Percentiles rank a stretch among this genome's conserved stretches.
Evolutionary conservation across 192 early-diverging fungal genomes (phyloP).

Genomic region (Paraglomus occultum): DNA sequence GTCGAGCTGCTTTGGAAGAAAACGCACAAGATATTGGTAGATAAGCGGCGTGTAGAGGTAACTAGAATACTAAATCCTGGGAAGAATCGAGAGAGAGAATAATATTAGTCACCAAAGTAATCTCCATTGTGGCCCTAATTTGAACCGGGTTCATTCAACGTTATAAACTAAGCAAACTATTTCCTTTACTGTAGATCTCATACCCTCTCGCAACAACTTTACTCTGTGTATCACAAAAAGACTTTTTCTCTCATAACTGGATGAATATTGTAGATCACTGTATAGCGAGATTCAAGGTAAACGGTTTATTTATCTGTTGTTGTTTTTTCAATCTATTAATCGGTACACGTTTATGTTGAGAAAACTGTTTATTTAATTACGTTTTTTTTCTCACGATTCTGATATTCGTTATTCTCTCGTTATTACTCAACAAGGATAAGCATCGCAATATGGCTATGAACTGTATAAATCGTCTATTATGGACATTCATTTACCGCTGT

Average conservation of each 20-base stretch:
- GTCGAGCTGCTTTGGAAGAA: constrained; percentile 85
- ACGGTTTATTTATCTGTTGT: background rate
- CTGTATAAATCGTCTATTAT: constrained; percentile 78
- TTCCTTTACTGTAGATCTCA: constrained; percentile 53
- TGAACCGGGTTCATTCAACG: no score
- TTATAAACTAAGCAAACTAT: background rate
- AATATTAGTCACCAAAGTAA: no score
- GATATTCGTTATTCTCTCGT: no score
- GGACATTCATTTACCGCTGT: constrained; percentile 94
- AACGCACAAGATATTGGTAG: constrained; percentile 33
- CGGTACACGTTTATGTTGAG: no score
- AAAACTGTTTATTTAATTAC: constrained; percentile 10
- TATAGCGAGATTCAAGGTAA: constrained; percentile 59
- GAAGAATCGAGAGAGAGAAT: no score
- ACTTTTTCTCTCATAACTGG: constrained; percentile 86
- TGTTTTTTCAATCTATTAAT: background rate
- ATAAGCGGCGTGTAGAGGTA: constrained; percentile 22
- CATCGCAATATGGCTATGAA: constrained; percentile 73
- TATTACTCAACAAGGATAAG: constrained; percentile 57
- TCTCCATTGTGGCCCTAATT: no score
- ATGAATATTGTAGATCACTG: constrained; percentile 63
- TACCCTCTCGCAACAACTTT: constrained; percentile 85
- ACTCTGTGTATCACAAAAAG: constrained; percentile 86
- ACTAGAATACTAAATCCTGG: no score
- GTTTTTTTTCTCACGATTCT: background rate